Percentiles rank a stretch among this genome's conserved stretches.
Conservation (phyloP, 805 yeast genomes). For the Candida ponderosae region DNA sequence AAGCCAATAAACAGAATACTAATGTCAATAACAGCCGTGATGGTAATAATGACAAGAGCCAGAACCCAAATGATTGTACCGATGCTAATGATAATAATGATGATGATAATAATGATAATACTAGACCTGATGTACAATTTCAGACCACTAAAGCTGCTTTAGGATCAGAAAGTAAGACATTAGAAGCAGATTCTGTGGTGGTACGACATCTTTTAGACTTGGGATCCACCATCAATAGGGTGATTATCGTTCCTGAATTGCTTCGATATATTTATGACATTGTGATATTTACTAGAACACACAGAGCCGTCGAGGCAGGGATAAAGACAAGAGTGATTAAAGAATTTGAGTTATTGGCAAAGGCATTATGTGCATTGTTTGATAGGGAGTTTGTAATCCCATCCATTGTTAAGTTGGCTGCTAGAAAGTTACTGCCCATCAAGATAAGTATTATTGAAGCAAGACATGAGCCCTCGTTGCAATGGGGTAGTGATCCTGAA, state of each 20-base stretch:
- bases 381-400: conserved; percentile 42
- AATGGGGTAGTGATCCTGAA: conserved; percentile 47
- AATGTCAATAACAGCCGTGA: too few relatives aligned
- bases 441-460: conserved; percentile 31
- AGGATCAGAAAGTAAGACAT: not conserved
- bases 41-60: too few relatives aligned
- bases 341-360: conserved; percentile 33
- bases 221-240: conserved; percentile 9
- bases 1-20: too few relatives aligned
- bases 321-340: conserved; percentile 36
- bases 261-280: conserved; percentile 50
- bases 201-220: conserved; percentile 1
- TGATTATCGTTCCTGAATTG: conserved; percentile 40
- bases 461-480: conserved; percentile 41
- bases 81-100: not conserved
- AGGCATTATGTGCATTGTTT: conserved; percentile 34
- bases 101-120: not conserved
- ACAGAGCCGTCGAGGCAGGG: conserved; percentile 47
- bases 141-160: not conserved
- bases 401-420: conserved; percentile 40
- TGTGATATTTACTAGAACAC: conserved; percentile 42
- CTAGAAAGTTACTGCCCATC: conserved; percentile 39
- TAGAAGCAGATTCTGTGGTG: not conserved
- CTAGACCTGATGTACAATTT: not conserved
- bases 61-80: not conserved